Evolutionary conservation across 345 rosid genomes (phyloP).

Genomic region (Aquilaria yunnanensis): DNA sequence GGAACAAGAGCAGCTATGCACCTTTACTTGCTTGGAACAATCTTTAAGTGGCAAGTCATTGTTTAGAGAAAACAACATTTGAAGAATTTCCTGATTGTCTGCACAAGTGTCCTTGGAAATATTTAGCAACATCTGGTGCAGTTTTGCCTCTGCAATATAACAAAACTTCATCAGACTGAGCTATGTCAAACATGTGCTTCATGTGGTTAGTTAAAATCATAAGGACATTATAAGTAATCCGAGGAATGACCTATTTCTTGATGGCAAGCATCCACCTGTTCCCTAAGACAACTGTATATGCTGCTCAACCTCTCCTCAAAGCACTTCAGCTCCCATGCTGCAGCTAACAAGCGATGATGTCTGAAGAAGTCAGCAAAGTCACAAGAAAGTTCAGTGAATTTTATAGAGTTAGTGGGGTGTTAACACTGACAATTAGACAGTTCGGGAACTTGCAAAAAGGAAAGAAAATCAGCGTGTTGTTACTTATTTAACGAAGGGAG

Average conservation of each 20-base stretch:
- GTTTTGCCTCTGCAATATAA: conserved; percentile 39
- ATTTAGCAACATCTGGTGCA: conserved; percentile 44
- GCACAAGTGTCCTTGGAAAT: conserved; percentile 29
- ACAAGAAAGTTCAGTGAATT: background rate
- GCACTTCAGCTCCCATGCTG: conserved; percentile 67
- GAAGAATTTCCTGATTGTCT: conserved; percentile 69
- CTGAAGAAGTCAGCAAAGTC: conserved; percentile 23
- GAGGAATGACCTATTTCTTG: conserved; percentile 45
- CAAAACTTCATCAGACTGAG: background rate
- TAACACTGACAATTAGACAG: too few relatives aligned
- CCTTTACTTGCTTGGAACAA: conserved; percentile 41
- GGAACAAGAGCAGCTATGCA: conserved; percentile 5
- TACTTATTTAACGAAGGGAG: conserved; percentile 21
- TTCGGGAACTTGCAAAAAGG: background rate
- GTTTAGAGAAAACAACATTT: conserved; percentile 31
- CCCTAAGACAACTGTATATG: conserved; percentile 33
- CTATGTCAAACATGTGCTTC: background rate
- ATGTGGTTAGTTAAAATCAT: background rate
- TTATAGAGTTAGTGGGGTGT: too few relatives aligned
- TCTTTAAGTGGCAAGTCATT: conserved; percentile 57
- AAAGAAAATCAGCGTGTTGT: conserved; percentile 7
- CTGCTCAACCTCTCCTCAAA: conserved; percentile 40
- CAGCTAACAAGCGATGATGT: conserved; percentile 28
- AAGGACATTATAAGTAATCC: conserved; percentile 5
- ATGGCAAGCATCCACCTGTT: conserved; percentile 49